Evolutionary conservation across 352 stramenopile species (phyloP), one percentile per base, ranked within the genome.

Genomic region (Pythium vanterpoolii): DNA sequence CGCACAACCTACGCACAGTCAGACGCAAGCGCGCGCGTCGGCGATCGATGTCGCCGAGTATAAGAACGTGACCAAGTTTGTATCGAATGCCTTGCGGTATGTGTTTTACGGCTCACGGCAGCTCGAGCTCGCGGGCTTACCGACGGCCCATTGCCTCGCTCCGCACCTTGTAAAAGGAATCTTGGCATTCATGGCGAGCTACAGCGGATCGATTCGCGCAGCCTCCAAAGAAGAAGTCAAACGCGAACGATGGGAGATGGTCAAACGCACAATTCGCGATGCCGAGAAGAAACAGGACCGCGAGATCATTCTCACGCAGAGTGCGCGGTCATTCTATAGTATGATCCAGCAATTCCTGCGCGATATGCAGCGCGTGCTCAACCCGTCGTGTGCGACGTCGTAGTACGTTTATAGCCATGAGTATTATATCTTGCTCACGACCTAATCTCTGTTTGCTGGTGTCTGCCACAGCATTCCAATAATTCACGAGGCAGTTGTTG

Each of bases 271-370:
- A 53, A 89, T 94, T 46, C 80, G 84, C 9, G 81, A 90, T 34
- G 77, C 79, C 1, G 77, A 90, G 16, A 86, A 74, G 46, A 87
- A 79, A 44, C 44, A 72, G 38, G 82, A 94, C 42, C 63, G 69
- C 24, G 84, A 92, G 61, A 89, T 94, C 59, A 76, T 86, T n/a
- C 66, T 94, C 53, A 91, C 77, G 7, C 82, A 94, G 46, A 94
- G 84, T 53, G 82, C 80, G 19, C 68, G 81, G 3, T 84, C 71
- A 1, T 90, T 92, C 56, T 92, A 91, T 63, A 87, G 77, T 21
- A 79, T 90, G 48, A 63, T 94, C 3, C 84, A 94, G 46, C 84
- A 94, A 57, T 94, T 86, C 63, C 62, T 94, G 1, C 78, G 84
- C 1, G 84, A 94, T 58, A 62, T 83, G 4, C 82, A 90, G 49